Percentiles rank a stretch among this genome's conserved stretches.
Evolutionary conservation across 1,284 basidiomycete genomes (phyloP).

Genomic region (Tilletia walkeri): DNA sequence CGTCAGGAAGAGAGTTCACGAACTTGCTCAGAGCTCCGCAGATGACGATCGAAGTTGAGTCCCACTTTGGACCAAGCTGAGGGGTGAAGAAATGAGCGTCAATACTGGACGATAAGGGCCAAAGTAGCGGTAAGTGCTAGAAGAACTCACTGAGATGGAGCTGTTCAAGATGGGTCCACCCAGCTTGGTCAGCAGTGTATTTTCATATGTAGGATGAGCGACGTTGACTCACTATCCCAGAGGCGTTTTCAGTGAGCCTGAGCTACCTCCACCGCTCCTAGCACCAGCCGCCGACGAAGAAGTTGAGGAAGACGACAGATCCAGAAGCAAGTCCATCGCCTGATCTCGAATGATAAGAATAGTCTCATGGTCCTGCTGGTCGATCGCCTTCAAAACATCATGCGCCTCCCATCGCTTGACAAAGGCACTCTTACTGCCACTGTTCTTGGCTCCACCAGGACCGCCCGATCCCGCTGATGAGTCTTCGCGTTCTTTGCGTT

Average conservation of each 20-base stretch:
- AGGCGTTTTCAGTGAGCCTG: slow-evolving; percentile 18
- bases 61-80: slow-evolving; percentile 40
- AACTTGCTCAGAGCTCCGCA: slow-evolving; percentile 49
- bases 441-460: background rate
- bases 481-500: background rate
- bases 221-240: slow-evolving; percentile 23
- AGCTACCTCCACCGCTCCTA: background rate
- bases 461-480: background rate
- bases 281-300: slow-evolving; percentile 9
- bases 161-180: no score
- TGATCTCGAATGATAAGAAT: slow-evolving; percentile 48
- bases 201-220: background rate
- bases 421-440: background rate
- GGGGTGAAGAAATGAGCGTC: slow-evolving; percentile 25
- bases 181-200: no score
- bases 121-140: background rate
- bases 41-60: slow-evolving; percentile 42
- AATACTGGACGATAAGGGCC: background rate
- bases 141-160: slow-evolving; percentile 6
- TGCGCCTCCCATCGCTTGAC: slow-evolving; percentile 38
- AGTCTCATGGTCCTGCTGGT: slow-evolving; percentile 47
- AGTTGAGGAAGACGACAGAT: slow-evolving; percentile 23
- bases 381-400: slow-evolving; percentile 51
- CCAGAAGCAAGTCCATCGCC: slow-evolving; percentile 49
- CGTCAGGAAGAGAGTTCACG: slow-evolving; percentile 52